Base-by-base conservation (phyloP, 805 yeast species). In the Candida gorgasii region DNA sequence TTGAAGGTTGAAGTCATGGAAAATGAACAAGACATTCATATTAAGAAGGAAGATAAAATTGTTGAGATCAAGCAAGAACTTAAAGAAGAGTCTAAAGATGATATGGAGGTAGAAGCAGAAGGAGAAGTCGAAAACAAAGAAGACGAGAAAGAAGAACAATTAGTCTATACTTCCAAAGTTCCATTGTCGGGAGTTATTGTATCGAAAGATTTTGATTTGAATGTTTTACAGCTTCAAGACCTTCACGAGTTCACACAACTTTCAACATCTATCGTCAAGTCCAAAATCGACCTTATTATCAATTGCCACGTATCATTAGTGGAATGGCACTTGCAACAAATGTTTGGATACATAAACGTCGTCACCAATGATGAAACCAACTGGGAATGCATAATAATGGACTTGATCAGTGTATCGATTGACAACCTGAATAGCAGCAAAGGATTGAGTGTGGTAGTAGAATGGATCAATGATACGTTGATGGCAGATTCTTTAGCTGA, bases 401-500 rank as follows among this genome's bases (percentile, higher is more conserved):
- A 70, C 34, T 55, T 59, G 61, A 63, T 70, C n/a, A 67, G 63
- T 48, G 55, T 70, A 14, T 27, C 75, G 59, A 46, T 73, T 76
- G 53, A 78, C 72, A 36, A 68, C 43, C 40, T 52, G 12, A 61
- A 58, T 3, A 67, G 64, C 1, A 16, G 24, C 3, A 33, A 39
- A 7, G 37, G 47, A 17, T 54, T 66, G 30, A 51, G 75, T 8
- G 82, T 86, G 5, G 75, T 84, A 0, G 82, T 92, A 11, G 95
- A 88, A 61, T 93, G 99, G 99, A 78, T 81, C 13, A 92, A 95
- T 52, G 90, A 89, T 45, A 71, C 87, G 43, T 54, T 67, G 31
- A 79, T 89, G 67, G 90, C 86, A 47, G 99, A 93, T 56, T 84
- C 97, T 0, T 79, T 93, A 48, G 99, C 99, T 0, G 99, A 93